Conservation (phyloP, 257 asterid species). For the Jasminum sambac region DNA sequence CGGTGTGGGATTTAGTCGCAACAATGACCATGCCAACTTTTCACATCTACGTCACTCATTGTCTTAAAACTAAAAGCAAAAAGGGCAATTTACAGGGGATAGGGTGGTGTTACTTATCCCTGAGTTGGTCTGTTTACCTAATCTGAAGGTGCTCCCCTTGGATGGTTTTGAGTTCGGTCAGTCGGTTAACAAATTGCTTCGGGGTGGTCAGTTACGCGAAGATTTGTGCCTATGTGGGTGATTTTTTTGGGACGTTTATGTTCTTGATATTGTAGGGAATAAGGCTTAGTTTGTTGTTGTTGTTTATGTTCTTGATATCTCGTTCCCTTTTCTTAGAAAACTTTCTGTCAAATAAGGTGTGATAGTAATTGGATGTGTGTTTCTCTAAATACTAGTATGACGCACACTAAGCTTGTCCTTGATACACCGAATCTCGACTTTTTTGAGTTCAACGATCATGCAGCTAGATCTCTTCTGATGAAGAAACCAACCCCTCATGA, state of each 20-base stretch:
- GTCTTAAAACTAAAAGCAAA: not conserved
- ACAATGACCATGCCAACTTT: not conserved
- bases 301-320: not conserved
- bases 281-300: too few species aligned
- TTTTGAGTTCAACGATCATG: not conserved
- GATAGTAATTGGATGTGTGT: too few species aligned
- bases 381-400: too few species aligned
- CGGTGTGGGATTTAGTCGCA: too few species aligned
- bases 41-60: not conserved
- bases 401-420: not conserved
- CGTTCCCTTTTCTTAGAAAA: not conserved
- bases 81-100: not conserved
- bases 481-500: not conserved
- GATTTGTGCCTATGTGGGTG: not conserved
- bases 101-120: not conserved
- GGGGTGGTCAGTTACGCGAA: not conserved
- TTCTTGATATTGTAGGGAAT: not conserved
- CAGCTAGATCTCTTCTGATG: not conserved
- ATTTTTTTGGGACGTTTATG: not conserved
- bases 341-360: not conserved
- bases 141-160: not conserved
- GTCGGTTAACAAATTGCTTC: not conserved
- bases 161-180: not conserved
- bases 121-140: not conserved
- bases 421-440: not conserved